phyloP scores from a whole-genome alignment of 768 basidiomycete species.

The Boletus barrowsii region DNA sequence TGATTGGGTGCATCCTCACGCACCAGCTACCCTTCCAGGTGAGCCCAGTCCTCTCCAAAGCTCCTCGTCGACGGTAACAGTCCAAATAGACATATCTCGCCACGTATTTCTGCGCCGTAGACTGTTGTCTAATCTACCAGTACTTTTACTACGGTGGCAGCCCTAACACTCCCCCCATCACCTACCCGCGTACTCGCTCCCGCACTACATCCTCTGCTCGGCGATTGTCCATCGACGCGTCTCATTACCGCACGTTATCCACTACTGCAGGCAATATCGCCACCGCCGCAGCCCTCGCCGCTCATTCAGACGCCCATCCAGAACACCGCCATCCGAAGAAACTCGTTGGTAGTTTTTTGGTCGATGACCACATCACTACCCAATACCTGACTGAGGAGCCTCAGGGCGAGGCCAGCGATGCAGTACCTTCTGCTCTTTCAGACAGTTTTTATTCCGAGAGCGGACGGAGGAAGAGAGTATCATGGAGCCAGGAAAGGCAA shows the following conservation, averaged over 20 bases:
- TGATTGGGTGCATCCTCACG: constrained; percentile 88
- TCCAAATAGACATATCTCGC: constrained; percentile 78
- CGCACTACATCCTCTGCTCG: constrained; percentile 44
- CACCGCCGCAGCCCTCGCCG: constrained; percentile 64
- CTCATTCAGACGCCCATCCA: constrained; percentile 52
- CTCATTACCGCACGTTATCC: constrained; percentile 68
- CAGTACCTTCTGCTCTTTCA: constrained; percentile 53
- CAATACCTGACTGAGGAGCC: constrained; percentile 21
- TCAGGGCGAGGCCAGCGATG: constrained; percentile 49
- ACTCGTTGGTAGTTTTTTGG: constrained; percentile 16
- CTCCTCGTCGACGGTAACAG: constrained; percentile 5
- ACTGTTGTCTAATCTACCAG: constrained; percentile 71
- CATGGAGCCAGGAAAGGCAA: constrained; percentile 71
- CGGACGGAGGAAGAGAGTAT: constrained; percentile 54
- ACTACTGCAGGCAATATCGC: constrained; percentile 71
- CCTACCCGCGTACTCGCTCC: constrained; percentile 39
- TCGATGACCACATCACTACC: constrained; percentile 17
- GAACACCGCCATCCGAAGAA: constrained; percentile 33
- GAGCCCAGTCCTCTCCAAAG: constrained; percentile 21
- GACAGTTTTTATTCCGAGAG: constrained; percentile 80
- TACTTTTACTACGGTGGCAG: constrained; percentile 70
- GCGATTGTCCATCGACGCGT: constrained; percentile 51
- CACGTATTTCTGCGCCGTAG: constrained; percentile 84
- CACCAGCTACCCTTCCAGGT: constrained; percentile 95
- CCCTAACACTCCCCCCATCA: constrained; percentile 31